These are phyloP conservation scores for Corymbia citriodora DNA, from an alignment of 441 rosid species.

Conservation along the genomic window DNA sequence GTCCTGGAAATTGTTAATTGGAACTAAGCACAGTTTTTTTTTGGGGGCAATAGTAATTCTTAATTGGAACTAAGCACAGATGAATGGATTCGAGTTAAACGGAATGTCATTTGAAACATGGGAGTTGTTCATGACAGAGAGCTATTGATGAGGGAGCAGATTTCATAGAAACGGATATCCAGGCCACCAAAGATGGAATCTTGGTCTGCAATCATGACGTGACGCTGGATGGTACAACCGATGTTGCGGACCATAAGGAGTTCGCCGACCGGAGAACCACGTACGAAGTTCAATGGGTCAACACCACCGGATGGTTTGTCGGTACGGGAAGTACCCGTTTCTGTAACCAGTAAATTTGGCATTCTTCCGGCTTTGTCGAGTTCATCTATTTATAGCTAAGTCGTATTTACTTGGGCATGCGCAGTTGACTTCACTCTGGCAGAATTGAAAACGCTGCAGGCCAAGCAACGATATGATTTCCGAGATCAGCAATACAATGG, in stretches of 20 bases:
- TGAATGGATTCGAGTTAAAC: neutral
- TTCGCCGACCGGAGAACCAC: conserved; percentile 9
- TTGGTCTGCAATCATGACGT: conserved; percentile 14
- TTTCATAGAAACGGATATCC: conserved; percentile 13
- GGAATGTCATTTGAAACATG: neutral
- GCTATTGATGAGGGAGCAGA: conserved; percentile 17
- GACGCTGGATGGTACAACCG: conserved; percentile 5
- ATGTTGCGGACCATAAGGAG: conserved; percentile 3
- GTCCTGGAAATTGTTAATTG: neutral
- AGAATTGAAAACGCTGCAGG: conserved; percentile 8
- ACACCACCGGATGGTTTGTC: conserved; percentile 12
- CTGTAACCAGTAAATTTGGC: neutral
- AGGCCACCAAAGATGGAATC: conserved; percentile 7
- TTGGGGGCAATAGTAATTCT: neutral
- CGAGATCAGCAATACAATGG: conserved; percentile 19
- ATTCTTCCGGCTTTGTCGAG: neutral
- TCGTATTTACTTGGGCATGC: neutral
- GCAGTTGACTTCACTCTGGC: conserved; percentile 14
- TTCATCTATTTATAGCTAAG: neutral
- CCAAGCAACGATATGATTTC: conserved; percentile 10
- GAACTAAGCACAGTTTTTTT: neutral
- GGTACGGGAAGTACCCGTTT: neutral
- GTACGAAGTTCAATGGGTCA: conserved; percentile 10
- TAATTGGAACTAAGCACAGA: neutral
- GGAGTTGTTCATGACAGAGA: neutral